Percentiles rank a stretch among this genome's conserved stretches.
Evolutionary conservation across 2,329 filamentous ascomycete genomes (phyloP).

Genomic region (Beauveria sp.): DNA sequence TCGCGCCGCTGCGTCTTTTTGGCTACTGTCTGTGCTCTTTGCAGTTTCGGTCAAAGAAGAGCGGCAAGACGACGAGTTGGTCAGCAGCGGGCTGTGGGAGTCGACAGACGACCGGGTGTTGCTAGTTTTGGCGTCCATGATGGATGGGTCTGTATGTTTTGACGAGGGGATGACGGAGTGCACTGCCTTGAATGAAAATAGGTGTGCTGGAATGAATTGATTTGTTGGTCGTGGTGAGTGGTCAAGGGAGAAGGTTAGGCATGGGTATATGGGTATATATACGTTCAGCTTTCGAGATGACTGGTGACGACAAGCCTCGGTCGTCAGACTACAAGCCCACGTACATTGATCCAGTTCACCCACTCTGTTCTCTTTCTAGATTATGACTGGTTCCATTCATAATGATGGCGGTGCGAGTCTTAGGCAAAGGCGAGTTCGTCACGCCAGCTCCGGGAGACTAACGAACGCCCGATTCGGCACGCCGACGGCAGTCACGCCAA

Average conservation of each 20-base stretch:
- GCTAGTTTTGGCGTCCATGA: not conserved
- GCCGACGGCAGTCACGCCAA: not conserved
- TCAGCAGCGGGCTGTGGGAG: conserved; percentile 1
- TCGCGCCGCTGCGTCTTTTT: not conserved
- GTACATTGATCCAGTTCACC: no score
- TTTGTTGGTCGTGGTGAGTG: not conserved
- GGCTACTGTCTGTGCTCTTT: no score
- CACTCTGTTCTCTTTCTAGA: no score
- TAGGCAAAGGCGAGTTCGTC: no score
- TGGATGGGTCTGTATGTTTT: not conserved
- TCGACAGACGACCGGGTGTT: not conserved
- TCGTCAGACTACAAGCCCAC: no score
- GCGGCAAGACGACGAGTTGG: not conserved
- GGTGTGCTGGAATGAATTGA: not conserved
- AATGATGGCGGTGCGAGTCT: no score
- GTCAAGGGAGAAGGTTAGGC: not conserved
- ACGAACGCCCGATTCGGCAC: no score
- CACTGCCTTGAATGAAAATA: no score
- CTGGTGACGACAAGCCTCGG: no score
- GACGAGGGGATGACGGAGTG: no score
- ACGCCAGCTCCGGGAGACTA: no score
- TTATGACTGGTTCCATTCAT: no score
- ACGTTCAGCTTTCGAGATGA: not conserved
- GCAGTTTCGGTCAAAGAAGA: not conserved
- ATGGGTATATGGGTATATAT: not conserved